Evolutionary conservation across 2,329 filamentous ascomycete genomes (phyloP).

Genomic region (Ascochyta viciae-villosae): DNA sequence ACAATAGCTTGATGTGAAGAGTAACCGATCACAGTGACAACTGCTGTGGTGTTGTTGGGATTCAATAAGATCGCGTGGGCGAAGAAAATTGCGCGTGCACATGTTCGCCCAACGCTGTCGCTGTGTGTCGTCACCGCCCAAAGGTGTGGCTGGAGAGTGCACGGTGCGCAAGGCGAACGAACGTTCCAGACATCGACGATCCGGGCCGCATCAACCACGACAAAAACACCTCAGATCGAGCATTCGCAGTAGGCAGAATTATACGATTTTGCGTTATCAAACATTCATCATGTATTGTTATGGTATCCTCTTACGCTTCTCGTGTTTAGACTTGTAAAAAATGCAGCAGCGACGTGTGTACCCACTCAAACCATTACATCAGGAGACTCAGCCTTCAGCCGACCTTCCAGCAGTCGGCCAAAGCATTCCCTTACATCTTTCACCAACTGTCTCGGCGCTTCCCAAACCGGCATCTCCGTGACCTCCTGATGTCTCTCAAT

Average conservation of each 20-base stretch:
- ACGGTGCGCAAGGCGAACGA: neutral
- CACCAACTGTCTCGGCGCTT: slow-evolving; percentile 50
- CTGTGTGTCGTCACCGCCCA: slow-evolving; percentile 11
- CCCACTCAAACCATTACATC: neutral
- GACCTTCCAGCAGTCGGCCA: slow-evolving; percentile 25
- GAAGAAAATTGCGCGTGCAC: slow-evolving; percentile 9
- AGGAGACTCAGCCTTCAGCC: slow-evolving; percentile 13
- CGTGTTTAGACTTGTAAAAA: neutral
- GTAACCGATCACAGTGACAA: slow-evolving; percentile 1
- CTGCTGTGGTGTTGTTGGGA: slow-evolving; percentile 8
- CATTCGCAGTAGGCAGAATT: neutral
- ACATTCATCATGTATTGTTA: neutral
- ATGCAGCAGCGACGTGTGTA: no score
- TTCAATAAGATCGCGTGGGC: slow-evolving; percentile 7
- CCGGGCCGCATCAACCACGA: slow-evolving; percentile 2
- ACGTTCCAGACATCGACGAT: slow-evolving; percentile 16
- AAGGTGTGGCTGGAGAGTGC: slow-evolving; percentile 12
- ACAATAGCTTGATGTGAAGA: neutral
- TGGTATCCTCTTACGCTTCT: neutral
- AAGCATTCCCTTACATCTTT: slow-evolving; percentile 53
- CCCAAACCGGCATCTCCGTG: slow-evolving; percentile 50
- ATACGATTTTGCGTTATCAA: neutral
- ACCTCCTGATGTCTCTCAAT: slow-evolving; percentile 45
- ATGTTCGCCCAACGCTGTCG: slow-evolving; percentile 12
- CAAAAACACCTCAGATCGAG: slow-evolving; percentile 1